phyloP scores from a whole-genome alignment of 768 basidiomycete genomes.

The Suillus hirtellus region DNA sequence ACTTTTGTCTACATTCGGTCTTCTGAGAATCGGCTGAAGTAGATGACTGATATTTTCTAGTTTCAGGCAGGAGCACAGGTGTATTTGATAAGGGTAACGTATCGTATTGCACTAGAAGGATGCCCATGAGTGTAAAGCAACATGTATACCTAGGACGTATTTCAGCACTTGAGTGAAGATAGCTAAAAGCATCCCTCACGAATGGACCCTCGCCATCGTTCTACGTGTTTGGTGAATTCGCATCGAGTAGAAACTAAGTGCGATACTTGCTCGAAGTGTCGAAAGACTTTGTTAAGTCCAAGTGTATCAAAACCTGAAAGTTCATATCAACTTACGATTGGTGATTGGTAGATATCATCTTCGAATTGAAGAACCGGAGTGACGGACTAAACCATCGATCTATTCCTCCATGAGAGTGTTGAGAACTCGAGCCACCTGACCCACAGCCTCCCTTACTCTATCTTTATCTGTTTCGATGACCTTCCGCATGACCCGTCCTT shows the following conservation, averaged over 20 bases:
- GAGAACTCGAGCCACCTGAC: slow-evolving; percentile 60
- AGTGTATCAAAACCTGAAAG: neutral
- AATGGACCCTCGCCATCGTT: slow-evolving; percentile 16
- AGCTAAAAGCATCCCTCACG: slow-evolving; percentile 6
- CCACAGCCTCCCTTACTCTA: slow-evolving; percentile 58
- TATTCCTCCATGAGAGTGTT: slow-evolving; percentile 50
- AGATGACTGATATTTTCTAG: slow-evolving; percentile 17
- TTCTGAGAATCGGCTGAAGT: slow-evolving; percentile 20
- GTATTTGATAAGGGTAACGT: neutral
- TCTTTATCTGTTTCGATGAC: slow-evolving; percentile 49
- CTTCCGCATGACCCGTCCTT: slow-evolving; percentile 64
- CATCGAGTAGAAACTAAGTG: slow-evolving; percentile 2
- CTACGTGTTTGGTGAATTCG: neutral
- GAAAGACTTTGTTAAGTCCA: neutral
- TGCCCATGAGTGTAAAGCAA: slow-evolving; percentile 18
- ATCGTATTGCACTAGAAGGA: slow-evolving; percentile 20
- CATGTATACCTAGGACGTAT: slow-evolving; percentile 15
- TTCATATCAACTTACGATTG: neutral
- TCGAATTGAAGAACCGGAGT: too few relatives aligned
- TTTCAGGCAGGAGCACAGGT: neutral
- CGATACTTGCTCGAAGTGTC: slow-evolving; percentile 9
- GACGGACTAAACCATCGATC: neutral
- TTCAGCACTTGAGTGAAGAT: neutral
- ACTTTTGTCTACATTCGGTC: slow-evolving; percentile 17
- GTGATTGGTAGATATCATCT: neutral